Evolutionary conservation across 2,329 filamentous ascomycete genomes (phyloP).

Genomic region (Botrytis cinerea): DNA sequence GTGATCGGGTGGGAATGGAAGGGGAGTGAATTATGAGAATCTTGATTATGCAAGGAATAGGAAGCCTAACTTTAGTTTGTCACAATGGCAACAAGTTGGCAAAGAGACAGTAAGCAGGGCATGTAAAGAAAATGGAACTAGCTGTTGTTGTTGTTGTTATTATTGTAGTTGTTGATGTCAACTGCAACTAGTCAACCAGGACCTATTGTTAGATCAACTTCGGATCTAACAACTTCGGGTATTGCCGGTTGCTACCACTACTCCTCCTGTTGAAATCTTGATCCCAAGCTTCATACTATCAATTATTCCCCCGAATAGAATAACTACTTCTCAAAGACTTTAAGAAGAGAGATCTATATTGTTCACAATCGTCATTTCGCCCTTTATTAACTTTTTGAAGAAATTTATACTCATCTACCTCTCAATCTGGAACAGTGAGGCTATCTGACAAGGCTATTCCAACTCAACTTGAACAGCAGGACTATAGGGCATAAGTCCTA

Average conservation of each 20-base stretch:
- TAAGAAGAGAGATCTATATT: not conserved
- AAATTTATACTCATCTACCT: not conserved
- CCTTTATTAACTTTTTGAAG: not conserved
- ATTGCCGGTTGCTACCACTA: constrained; percentile 11
- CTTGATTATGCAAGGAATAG: not conserved
- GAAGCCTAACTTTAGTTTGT: not conserved
- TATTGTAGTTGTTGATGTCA: not conserved
- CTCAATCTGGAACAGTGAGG: not conserved
- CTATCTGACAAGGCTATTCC: not conserved
- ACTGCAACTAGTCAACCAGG: constrained; percentile 9
- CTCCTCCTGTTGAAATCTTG: not conserved
- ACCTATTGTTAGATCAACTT: not conserved
- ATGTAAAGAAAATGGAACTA: not conserved
- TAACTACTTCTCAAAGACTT: not conserved
- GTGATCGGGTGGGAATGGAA: not conserved
- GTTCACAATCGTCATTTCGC: not conserved
- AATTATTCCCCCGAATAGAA: not conserved
- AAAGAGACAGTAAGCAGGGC: not conserved
- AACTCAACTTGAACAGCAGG: not conserved
- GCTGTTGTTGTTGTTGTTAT: not conserved
- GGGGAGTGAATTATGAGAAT: not conserved
- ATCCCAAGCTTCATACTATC: not conserved
- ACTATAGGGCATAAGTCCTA: not conserved
- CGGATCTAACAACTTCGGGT: constrained; percentile 6
- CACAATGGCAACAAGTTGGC: not conserved